Base-by-base conservation (phyloP, 2,329 filamentous ascomycete genomes). In the Curvularia sp. region DNA sequence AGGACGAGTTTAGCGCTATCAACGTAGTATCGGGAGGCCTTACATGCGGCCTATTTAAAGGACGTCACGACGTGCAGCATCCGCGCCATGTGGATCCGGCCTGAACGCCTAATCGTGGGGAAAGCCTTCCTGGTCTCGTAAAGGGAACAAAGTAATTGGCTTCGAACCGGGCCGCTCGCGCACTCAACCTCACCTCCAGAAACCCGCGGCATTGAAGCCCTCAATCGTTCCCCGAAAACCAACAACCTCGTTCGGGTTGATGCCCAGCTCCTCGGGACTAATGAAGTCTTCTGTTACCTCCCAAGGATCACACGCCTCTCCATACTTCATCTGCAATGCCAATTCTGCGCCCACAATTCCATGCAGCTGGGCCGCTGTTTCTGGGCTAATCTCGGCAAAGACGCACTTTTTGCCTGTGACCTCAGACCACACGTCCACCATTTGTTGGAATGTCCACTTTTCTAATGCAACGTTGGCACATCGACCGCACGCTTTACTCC, bases 351-450 rank as follows among this genome's bases (percentile, higher is more conserved):
- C 71, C 19, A 60, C 52, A 0, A 56, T 23, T 7, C 72, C 71
- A 58, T 63, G 70, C 2, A 73, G 53, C 45, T 64, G 57, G 8
- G 61, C 59, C 1, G 34, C 54, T 1, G 41, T 45, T n/a, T 56
- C 54, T 10, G 51, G 25, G 52, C 67, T 63, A 18, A 65, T 61
- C 39, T 71, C 60, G 5, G 66, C 53, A 45, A 69, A 67, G 3
- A 74, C 59, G 15, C 64, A 64, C 27, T 68, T 63, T 52, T 71
- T 73, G 8, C 72, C 70, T 1, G 69, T 71, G 12, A 74, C 55
- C 45, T 72, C 64, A 3, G 65, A 67, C 70, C 70, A 74, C 1
- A 61, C 55, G 15, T 70, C 55, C 1, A 69, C 51, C 65, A 71
- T 70, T 34, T 72, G 19, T 30, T 68, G 62, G 47, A 73, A 73